Conservation (phyloP, 2,329 filamentous ascomycete genomes). For the Grosmannia serpens region DNA sequence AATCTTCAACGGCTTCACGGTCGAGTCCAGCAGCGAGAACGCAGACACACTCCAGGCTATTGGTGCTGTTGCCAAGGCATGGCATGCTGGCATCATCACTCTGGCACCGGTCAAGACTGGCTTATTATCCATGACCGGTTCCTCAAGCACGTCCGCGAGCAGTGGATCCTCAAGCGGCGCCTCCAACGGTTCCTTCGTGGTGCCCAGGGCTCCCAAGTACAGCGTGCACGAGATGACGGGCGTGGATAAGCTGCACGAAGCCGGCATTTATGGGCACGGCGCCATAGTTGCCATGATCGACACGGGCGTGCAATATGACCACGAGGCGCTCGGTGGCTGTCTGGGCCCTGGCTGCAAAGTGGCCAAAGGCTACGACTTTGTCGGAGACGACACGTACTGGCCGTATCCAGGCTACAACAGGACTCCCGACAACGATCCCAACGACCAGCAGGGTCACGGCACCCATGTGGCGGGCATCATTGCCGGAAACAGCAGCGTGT, state of each 20-base stretch:
- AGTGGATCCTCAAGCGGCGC: no score
- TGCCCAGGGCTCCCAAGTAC: constrained; percentile 6
- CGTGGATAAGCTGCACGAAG: constrained; percentile 13
- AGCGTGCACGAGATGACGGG: constrained; percentile 14
- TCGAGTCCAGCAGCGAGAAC: constrained; percentile 12
- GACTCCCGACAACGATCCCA: constrained; percentile 14
- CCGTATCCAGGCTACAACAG: not conserved
- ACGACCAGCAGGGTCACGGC: constrained; percentile 14
- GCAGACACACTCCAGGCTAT: constrained; percentile 12
- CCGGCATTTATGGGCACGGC: constrained; percentile 12
- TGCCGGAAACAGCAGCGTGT: constrained; percentile 11
- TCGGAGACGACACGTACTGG: constrained; percentile 4
- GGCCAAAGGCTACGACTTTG: constrained; percentile 10
- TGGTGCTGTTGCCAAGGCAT: constrained; percentile 5
- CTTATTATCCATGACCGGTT: not conserved
- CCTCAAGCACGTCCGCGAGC: constrained; percentile 5
- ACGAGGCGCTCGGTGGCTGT: constrained; percentile 12
- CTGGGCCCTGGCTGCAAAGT: constrained; percentile 11
- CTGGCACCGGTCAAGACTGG: not conserved
- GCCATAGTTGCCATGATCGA: constrained; percentile 13
- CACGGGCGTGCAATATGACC: constrained; percentile 13
- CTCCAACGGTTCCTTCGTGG: no score
- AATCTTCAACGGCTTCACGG: constrained; percentile 13
- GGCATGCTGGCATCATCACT: not conserved
- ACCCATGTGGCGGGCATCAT: constrained; percentile 18